These are phyloP conservation scores for Candida khao-thaluensis DNA, from an alignment of 805 yeast species.

Conservation along the genomic window DNA sequence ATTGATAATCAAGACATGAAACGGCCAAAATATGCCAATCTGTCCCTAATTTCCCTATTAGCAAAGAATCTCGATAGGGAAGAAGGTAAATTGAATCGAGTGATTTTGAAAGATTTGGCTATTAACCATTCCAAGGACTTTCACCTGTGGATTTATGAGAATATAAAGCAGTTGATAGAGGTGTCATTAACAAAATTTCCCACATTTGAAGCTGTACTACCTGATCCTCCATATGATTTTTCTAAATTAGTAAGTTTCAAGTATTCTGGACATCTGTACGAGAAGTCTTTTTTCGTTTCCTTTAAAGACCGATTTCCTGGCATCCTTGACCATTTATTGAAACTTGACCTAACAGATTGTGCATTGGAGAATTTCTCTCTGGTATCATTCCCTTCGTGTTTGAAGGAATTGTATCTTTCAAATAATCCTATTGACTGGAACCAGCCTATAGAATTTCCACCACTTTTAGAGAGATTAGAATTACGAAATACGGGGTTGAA, in stretches of 20 bases:
- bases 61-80: not conserved
- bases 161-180: conserved; percentile 2
- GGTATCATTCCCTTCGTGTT: conserved; percentile 10
- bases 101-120: conserved; percentile 5
- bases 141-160: not conserved
- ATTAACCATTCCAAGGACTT: not conserved
- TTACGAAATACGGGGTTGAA: conserved; percentile 19
- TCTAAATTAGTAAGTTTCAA: conserved; percentile 3
- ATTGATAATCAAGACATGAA: too few species aligned
- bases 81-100: conserved; percentile 4
- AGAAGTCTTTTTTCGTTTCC: not conserved
- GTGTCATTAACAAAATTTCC: not conserved
- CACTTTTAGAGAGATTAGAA: conserved; percentile 14
- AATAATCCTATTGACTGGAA: conserved; percentile 22
- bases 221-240: not conserved
- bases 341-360: conserved; percentile 7
- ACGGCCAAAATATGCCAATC: too few species aligned
- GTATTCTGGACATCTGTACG: not conserved
- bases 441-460: conserved; percentile 12
- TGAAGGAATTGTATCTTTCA: conserved; percentile 16
- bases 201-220: not conserved
- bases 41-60: conserved; percentile 6
- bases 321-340: not conserved
- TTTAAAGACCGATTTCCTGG: not conserved
- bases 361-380: not conserved